These are phyloP conservation scores for Chloris gayana DNA, from an alignment of 176 grass and related monocot genomes.

Conservation along the genomic window DNA sequence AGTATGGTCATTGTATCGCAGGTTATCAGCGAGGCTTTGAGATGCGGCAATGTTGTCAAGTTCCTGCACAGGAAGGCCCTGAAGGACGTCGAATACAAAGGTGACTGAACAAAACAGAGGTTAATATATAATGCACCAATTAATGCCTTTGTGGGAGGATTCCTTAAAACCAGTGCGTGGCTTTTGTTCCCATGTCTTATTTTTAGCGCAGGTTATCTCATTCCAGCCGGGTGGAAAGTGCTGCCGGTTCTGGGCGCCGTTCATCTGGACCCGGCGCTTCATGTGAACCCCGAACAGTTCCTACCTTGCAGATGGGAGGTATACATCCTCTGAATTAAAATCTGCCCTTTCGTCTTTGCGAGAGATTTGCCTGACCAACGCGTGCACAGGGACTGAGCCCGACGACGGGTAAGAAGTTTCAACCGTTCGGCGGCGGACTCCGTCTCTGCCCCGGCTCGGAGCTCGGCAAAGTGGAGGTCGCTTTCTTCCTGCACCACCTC, in stretches of 20 bases:
- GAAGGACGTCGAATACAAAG: conserved; percentile 64
- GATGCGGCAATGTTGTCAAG: conserved; percentile 70
- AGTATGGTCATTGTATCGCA: not conserved
- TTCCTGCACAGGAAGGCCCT: conserved; percentile 65
- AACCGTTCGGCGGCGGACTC: conserved; percentile 59
- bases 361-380: not conserved
- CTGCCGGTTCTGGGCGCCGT: conserved; percentile 52
- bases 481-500: conserved; percentile 67
- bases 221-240: conserved; percentile 69
- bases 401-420: conserved; percentile 42
- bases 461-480: conserved; percentile 52
- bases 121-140: no score
- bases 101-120: conserved; percentile 11
- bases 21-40: conserved; percentile 57
- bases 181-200: not conserved
- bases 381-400: conserved; percentile 9
- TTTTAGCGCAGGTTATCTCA: conserved; percentile 43
- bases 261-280: conserved; percentile 55
- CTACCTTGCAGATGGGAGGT: conserved; percentile 70
- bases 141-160: not conserved
- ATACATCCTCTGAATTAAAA: not conserved
- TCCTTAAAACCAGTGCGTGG: not conserved
- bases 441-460: conserved; percentile 64
- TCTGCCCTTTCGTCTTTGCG: not conserved
- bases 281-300: conserved; percentile 48